These are phyloP conservation scores for Pyronema domesticum DNA, from an alignment of 495 filamentous ascomycete species.

Conservation along the genomic window DNA sequence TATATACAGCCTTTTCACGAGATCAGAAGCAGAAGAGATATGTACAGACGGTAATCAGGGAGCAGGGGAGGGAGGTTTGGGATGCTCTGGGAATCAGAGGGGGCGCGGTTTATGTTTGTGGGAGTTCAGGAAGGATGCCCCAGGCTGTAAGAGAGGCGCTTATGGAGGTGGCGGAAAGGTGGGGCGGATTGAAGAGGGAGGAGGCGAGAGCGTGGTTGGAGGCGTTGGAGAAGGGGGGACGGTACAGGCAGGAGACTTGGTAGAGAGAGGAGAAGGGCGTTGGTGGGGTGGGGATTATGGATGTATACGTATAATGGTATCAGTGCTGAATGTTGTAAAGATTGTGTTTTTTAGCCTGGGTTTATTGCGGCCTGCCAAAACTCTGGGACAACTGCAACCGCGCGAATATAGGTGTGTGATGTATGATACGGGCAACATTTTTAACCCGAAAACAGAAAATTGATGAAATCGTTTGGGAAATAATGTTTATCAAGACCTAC, in stretches of 20 bases:
- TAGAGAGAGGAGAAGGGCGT: neutral
- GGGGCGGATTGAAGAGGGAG: constrained; percentile 28
- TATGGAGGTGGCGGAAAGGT: constrained; percentile 44
- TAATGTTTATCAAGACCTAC: no score
- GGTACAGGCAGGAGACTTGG: constrained; percentile 68
- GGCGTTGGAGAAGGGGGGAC: constrained; percentile 46
- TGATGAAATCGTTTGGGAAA: no score
- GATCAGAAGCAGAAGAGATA: constrained; percentile 59
- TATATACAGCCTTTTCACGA: constrained; percentile 71
- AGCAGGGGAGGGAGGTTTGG: constrained; percentile 40
- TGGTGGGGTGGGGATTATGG: neutral
- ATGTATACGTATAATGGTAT: neutral
- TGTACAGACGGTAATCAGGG: constrained; percentile 66
- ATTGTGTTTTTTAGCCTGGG: no score
- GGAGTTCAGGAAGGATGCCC: constrained; percentile 70
- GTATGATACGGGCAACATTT: no score
- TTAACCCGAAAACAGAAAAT: no score
- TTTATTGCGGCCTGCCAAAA: no score
- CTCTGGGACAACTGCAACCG: no score
- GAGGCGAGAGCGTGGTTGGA: constrained; percentile 41
- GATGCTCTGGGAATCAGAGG: constrained; percentile 34
- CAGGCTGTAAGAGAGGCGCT: constrained; percentile 68
- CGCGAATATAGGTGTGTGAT: no score
- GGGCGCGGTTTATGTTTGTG: constrained; percentile 61
- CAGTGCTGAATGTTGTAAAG: no score